A percentile compares a stretch with the other conserved stretches of the same genome.
Evolutionary conservation across 1,284 basidiomycete genomes (phyloP).

Genomic region (Trametes versicolor): DNA sequence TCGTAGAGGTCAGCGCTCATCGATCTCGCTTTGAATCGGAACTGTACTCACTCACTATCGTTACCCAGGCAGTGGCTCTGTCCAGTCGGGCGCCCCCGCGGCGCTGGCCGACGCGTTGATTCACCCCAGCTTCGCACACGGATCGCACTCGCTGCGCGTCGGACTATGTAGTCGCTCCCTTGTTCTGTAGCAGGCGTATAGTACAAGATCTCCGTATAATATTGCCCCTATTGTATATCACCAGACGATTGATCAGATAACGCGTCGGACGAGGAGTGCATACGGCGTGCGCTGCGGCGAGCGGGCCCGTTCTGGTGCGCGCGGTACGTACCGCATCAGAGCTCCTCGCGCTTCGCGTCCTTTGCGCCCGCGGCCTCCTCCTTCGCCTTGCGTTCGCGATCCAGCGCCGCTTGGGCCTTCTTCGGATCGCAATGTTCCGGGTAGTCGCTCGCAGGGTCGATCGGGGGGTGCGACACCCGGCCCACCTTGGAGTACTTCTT

Average conservation of each 20-base stretch:
- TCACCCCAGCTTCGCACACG: conserved; percentile 3
- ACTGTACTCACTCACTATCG: conserved; percentile 19
- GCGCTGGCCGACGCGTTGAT: conserved; percentile 2
- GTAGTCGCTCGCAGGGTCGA: conserved; percentile 82
- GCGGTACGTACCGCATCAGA: conserved; percentile 39
- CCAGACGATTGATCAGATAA: conserved; percentile 29
- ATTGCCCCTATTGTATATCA: conserved; percentile 27
- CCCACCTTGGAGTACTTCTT: conserved; percentile 84
- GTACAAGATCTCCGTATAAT: conserved; percentile 30
- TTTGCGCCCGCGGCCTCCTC: conserved; percentile 41
- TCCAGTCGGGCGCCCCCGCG: conserved; percentile 5
- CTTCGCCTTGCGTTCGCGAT: conserved; percentile 34
- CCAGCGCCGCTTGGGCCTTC: conserved; percentile 47
- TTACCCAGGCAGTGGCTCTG: conserved; percentile 21
- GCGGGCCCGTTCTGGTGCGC: neutral
- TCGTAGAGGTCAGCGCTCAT: conserved; percentile 23
- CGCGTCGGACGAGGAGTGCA: conserved; percentile 9
- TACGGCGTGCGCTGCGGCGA: neutral
- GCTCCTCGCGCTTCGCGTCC: conserved; percentile 47
- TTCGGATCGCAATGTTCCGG: conserved; percentile 82
- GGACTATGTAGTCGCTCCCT: conserved; percentile 27
- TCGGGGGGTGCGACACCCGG: conserved; percentile 74
- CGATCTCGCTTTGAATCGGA: conserved; percentile 20
- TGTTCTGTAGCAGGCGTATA: conserved; percentile 25
- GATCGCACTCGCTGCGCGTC: conserved; percentile 15